These are phyloP conservation scores for Cerrena zonata DNA, from an alignment of 1,284 basidiomycete species.

Conservation along the genomic window DNA sequence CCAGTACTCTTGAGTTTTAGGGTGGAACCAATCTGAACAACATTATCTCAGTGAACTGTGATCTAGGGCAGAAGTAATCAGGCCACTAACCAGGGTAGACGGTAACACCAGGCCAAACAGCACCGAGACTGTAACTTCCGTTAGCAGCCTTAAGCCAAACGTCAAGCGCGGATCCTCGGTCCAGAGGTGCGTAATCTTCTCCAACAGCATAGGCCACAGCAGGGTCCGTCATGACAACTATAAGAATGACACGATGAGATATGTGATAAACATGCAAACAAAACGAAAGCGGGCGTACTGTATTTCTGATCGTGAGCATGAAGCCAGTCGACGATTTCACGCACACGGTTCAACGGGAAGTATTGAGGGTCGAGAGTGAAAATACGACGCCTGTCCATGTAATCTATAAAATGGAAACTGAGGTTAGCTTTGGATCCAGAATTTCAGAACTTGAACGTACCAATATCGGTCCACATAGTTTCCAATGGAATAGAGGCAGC, in stretches of 20 bases:
- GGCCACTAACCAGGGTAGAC: constrained; percentile 48
- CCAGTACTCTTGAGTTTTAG: constrained; percentile 53
- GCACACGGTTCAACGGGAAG: constrained; percentile 58
- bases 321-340: constrained; percentile 57
- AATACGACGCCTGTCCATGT: constrained; percentile 63
- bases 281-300: background rate
- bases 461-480: constrained; percentile 76
- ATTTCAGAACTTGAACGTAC: constrained; percentile 23
- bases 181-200: constrained; percentile 48
- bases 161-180: constrained; percentile 48
- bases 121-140: constrained; percentile 50
- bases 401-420: constrained; percentile 39
- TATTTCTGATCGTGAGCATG: constrained; percentile 50
- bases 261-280: background rate
- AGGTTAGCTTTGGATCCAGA: background rate
- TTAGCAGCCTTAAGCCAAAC: constrained; percentile 62
- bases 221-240: constrained; percentile 74
- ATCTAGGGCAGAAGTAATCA: background rate
- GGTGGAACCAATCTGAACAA: constrained; percentile 60
- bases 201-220: constrained; percentile 51
- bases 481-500: constrained; percentile 60
- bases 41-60: background rate
- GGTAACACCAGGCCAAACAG: constrained; percentile 68
- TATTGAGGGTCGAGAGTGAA: constrained; percentile 67
- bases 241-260: background rate